Base-by-base conservation (phyloP, 352 stramenopile genomes). In the Phytopythium kandeliae region DNA sequence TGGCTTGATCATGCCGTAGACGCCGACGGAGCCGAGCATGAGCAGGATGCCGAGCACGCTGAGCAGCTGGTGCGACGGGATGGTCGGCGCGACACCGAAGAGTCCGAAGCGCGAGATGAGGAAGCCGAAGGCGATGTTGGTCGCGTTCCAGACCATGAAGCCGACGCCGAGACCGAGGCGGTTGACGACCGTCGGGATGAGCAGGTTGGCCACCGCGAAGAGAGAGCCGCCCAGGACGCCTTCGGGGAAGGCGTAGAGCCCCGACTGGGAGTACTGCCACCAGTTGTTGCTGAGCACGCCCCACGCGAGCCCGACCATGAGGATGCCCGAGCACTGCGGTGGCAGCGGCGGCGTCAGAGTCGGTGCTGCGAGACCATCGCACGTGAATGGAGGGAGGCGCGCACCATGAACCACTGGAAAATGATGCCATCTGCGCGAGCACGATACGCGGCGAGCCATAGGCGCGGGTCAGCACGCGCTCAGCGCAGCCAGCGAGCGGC, bases 381-480 rank as follows among this genome's bases (percentile, higher is more conserved):
- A n/a, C n/a, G n/a, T n/a, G n/a, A n/a, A n/a, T n/a, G n/a, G n/a
- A n/a, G n/a, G n/a, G 24, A 62, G 37, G 7, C 44, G 57, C 71
- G 44, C 40, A 88, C 80, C 82, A 93, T 93, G 58, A 91, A 91
- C 82, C 82, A 93, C 58, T 93, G 82, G 62, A 90, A 93, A 55
- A 93, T 89, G 54, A 93, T 91, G 30, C 82, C 82, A 56, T 93
- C 82, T 89, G 34, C 48, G n/a, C n/a, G n/a, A n/a, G n/a, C n/a
- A n/a, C n/a, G n/a, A 65, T 3, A 10, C 48, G 9, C 25, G 36
- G 4, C 28, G 17, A 19, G 4, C 33, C 19, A 30, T 22, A 50
- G 28, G 5, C 22, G 7, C 19, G 17, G 37, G 22, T 40, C 35
- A 9, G 5, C 15, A 21, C 6, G 6, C 16, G 35, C 35, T 6